Evolutionary conservation across 495 filamentous ascomycete species (phyloP).

Genomic region (Chaetomidium leptoderma): DNA sequence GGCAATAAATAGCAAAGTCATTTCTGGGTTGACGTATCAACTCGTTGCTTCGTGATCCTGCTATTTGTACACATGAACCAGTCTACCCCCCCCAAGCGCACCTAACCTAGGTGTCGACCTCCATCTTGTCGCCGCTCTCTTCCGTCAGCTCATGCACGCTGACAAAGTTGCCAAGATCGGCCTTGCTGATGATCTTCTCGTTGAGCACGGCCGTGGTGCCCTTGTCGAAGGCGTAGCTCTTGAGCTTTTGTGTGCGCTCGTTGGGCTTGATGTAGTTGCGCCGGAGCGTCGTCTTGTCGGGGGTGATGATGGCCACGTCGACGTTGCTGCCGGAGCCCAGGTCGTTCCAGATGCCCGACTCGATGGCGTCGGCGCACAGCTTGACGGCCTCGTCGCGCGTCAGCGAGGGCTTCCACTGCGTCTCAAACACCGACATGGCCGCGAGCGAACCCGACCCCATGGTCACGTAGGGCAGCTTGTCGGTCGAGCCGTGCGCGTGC

Average conservation of each 20-base stretch:
- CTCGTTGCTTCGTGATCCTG: conserved; percentile 16
- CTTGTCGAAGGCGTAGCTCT: conserved; percentile 81
- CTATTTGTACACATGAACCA: conserved; percentile 18
- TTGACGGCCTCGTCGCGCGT: conserved; percentile 76
- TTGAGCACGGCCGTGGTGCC: conserved; percentile 92
- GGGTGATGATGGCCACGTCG: conserved; percentile 90
- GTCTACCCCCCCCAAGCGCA: neutral
- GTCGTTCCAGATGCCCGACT: conserved; percentile 99
- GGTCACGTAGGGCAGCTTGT: conserved; percentile 98
- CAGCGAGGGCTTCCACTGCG: conserved; percentile 80
- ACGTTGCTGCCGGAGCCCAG: conserved; percentile 96
- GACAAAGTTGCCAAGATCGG: conserved; percentile 92
- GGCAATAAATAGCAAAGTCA: conserved; percentile 2
- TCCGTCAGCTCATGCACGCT: conserved; percentile 78
- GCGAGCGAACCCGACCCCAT: conserved; percentile 96
- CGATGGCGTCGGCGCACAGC: conserved; percentile 81
- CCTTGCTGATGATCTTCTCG: conserved; percentile 86
- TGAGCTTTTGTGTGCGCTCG: conserved; percentile 81
- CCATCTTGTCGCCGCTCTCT: conserved; percentile 85
- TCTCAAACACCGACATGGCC: conserved; percentile 98
- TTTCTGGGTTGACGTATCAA: conserved; percentile 1
- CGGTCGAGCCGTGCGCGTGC: conserved; percentile 95
- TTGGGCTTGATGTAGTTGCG: conserved; percentile 91
- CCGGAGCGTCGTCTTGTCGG: conserved; percentile 86
- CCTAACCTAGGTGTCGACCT: conserved; percentile 66